These are phyloP conservation scores for Liriodendron chinense DNA, from an alignment of 164 flowering plant genomes.

Conservation along the genomic window DNA sequence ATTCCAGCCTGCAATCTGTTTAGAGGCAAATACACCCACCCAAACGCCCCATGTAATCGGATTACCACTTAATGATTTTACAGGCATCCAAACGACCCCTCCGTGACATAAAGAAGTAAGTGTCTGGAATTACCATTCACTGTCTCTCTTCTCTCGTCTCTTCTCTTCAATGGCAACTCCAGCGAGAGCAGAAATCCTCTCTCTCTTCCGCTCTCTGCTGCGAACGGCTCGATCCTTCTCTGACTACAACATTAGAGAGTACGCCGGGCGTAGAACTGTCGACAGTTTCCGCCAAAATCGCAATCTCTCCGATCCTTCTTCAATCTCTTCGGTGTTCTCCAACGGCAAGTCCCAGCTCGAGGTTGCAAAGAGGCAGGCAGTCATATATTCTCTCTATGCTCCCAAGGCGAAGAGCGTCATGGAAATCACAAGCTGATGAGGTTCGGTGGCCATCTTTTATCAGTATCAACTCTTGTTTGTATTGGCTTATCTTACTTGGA, in stretches of 20 bases:
- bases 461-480: too few species aligned
- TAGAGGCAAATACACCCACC: too few species aligned
- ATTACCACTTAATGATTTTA: too few species aligned
- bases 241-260: constrained; percentile 83
- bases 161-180: constrained; percentile 12
- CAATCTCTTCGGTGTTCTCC: constrained; percentile 42
- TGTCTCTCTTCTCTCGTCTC: too few species aligned
- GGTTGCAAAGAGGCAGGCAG: constrained; percentile 53
- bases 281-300: constrained; percentile 61
- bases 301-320: constrained; percentile 40
- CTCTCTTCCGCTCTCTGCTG: constrained; percentile 35
- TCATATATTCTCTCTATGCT: constrained; percentile 61
- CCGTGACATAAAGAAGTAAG: too few species aligned
- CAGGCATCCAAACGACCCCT: too few species aligned
- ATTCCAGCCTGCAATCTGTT: too few species aligned
- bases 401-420: constrained; percentile 63
- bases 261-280: constrained; percentile 57
- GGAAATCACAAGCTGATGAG: constrained; percentile 36
- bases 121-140: too few species aligned
- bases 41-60: too few species aligned
- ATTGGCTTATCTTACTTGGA: too few species aligned
- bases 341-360: constrained; percentile 68
- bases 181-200: constrained; percentile 17
- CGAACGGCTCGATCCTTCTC: constrained; percentile 55
- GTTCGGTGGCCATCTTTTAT: not conserved